Conservation (phyloP, 2,329 filamentous ascomycete species). For the Pyrenophora teres region DNA sequence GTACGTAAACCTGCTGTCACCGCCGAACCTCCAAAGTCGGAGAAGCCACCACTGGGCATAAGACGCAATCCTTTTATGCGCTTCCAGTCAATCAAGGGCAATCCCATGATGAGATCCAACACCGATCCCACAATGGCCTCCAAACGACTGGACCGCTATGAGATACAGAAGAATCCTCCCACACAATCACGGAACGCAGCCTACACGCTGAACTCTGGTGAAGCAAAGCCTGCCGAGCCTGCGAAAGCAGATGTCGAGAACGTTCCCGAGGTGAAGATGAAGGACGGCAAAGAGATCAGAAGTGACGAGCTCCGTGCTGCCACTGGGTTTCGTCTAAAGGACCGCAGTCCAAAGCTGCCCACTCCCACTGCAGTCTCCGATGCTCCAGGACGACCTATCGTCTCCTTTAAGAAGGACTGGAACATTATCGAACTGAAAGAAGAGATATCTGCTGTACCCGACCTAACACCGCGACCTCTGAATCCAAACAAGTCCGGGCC, state of each 20-base stretch:
- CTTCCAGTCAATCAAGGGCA: slow-evolving; percentile 60
- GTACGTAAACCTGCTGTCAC: slow-evolving; percentile 32
- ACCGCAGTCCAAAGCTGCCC: slow-evolving; percentile 84
- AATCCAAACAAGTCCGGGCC: slow-evolving; percentile 24
- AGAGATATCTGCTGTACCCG: slow-evolving; percentile 40
- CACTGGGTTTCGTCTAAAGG: slow-evolving; percentile 84
- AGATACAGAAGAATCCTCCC: slow-evolving; percentile 84
- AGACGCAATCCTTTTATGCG: slow-evolving; percentile 70
- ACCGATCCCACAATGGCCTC: slow-evolving; percentile 53
- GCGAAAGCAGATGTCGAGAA: slow-evolving; percentile 37
- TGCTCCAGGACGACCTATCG: slow-evolving; percentile 87
- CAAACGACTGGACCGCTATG: slow-evolving; percentile 57
- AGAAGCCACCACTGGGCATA: slow-evolving; percentile 53
- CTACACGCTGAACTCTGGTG: slow-evolving; percentile 71
- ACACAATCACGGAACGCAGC: slow-evolving; percentile 79
- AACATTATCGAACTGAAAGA: slow-evolving; percentile 73
- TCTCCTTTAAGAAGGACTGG: slow-evolving; percentile 92
- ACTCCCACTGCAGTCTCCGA: slow-evolving; percentile 91
- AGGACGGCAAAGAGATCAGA: slow-evolving; percentile 81
- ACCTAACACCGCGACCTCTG: slow-evolving; percentile 24
- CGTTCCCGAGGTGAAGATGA: slow-evolving; percentile 57
- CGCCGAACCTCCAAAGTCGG: slow-evolving; percentile 37
- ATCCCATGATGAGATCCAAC: slow-evolving; percentile 50
- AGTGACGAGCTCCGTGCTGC: slow-evolving; percentile 86
- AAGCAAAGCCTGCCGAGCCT: slow-evolving; percentile 40